Base-by-base conservation (phyloP, 2,329 filamentous ascomycete species). In the Cladophialophora bantiana region DNA sequence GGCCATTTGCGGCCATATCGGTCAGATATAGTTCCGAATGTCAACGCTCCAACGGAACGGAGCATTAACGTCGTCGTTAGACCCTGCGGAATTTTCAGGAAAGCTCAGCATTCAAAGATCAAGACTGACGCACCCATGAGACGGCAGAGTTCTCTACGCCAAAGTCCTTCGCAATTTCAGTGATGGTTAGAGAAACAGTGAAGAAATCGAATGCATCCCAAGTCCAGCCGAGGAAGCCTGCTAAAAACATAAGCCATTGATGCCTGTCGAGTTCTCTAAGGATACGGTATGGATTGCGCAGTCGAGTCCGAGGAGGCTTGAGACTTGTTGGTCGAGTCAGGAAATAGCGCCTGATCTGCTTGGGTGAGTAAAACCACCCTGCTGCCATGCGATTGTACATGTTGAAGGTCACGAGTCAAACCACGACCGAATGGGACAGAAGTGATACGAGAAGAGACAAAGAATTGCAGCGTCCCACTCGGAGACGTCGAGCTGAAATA, bases 201-300 rank as follows among this genome's bases (percentile, higher is more conserved):
- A 88, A 88, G 77, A 88, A 88, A 71, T 88, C 86, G 62, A 88
- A 86, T 0, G 85, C 80, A 69, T 85, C 83, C 82, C 82, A 84
- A 2, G 79, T 79, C 83, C 85, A 88, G n/a, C 70, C 74, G 10
- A 72, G 36, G 56, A 75, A 73, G 7, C 74, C 74, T 31, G 68
- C 73, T 7, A 79, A 73, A 74, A 86, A 87, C 76, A 86, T 86
- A n/a, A 86, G 78, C 85, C 85, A 87, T 78, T 87, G 84, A 56
- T 86, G 82, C 35, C 73, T 74, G 68, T 84, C 86, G 6, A 88
- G 78, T 54, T 85, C 74, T 18, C 77, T 74, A 26, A 88, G 76
- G 0, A 85, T 77, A 7, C 77, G 79, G 71, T 87, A 80, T 0
- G 86, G 86, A 63, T 88, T 88, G 9, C 82, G 80, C 3, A 10